phyloP scores from a whole-genome alignment of 1,139 yeast species.

The Debaryomyces singareniensis region DNA sequence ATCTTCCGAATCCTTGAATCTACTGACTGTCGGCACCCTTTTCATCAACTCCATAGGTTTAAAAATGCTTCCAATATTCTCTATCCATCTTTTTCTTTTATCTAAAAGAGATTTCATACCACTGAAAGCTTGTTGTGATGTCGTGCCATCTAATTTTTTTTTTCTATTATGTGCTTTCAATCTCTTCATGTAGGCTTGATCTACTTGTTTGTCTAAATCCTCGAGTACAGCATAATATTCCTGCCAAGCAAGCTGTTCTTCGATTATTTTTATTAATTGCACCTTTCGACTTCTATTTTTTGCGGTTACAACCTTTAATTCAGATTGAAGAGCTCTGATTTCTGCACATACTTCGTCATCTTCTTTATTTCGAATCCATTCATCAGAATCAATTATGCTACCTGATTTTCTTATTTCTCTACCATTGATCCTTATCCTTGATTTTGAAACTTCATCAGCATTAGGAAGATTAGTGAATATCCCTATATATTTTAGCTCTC shows the following conservation, averaged over 20 bases:
- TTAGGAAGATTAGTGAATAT: constrained; percentile 64
- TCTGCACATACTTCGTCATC: constrained; percentile 95
- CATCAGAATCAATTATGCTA: constrained; percentile 53
- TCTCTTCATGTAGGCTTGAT: constrained; percentile 85
- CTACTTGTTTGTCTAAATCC: constrained; percentile 93
- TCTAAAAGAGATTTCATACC: constrained; percentile 77
- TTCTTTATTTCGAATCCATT: constrained; percentile 76
- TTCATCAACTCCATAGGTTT: constrained; percentile 63
- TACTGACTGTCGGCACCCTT: constrained; percentile 61
- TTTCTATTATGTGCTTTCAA: constrained; percentile 78
- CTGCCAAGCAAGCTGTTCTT: constrained; percentile 91
- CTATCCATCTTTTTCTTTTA: constrained; percentile 84
- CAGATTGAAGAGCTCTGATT: constrained; percentile 63
- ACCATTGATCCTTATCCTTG: constrained; percentile 16
- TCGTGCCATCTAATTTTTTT: constrained; percentile 48
- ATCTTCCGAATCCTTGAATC: constrained; percentile 35
- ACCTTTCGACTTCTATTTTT: constrained; percentile 66
- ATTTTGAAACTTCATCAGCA: constrained; percentile 17
- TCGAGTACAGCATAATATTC: constrained; percentile 87
- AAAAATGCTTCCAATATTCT: constrained; percentile 82
- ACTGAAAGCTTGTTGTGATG: constrained; percentile 53
- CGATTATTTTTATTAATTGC: constrained; percentile 64
- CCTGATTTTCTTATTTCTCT: constrained; percentile 17
- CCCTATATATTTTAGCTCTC: constrained; percentile 88
- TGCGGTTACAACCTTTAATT: constrained; percentile 54